Evolutionary conservation across 768 basidiomycete genomes (phyloP).

Genomic region (Lentinus brumalis): DNA sequence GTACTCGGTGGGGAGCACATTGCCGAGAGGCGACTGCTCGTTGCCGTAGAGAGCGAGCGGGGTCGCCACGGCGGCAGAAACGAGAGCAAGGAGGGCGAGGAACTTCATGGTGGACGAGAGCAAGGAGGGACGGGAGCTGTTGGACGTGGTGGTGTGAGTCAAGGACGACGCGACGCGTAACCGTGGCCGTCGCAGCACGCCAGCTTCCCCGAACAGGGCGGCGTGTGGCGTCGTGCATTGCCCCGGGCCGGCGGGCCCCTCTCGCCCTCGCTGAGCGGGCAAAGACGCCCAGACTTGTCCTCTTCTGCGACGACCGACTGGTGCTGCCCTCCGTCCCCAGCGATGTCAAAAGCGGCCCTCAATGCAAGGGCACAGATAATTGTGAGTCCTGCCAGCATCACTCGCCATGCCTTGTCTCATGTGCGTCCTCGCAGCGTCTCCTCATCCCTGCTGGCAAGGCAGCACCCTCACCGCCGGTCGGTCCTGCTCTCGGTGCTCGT

Average conservation of each 20-base stretch:
- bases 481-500: slow-evolving; percentile 95
- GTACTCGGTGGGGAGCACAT: slow-evolving; percentile 32
- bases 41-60: slow-evolving; percentile 33
- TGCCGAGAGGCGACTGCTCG: slow-evolving; percentile 44
- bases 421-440: slow-evolving; percentile 57
- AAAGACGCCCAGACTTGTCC: slow-evolving; percentile 3
- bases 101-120: slow-evolving; percentile 47
- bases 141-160: slow-evolving; percentile 6
- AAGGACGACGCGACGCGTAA: neutral
- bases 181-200: neutral
- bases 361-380: slow-evolving; percentile 75
- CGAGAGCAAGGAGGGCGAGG: slow-evolving; percentile 46
- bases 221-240: neutral
- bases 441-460: slow-evolving; percentile 93
- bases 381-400: slow-evolving; percentile 45
- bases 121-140: slow-evolving; percentile 6
- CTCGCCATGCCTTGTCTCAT: neutral
- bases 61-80: slow-evolving; percentile 43
- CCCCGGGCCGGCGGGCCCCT: slow-evolving; percentile 5
- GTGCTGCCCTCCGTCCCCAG: slow-evolving; percentile 8
- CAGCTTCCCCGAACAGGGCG: slow-evolving; percentile 2
- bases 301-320: slow-evolving; percentile 1
- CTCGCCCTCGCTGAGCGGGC: neutral
- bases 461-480: slow-evolving; percentile 93
- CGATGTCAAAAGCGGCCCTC: slow-evolving; percentile 67